Evolutionary conservation across 2,329 filamentous ascomycete genomes (phyloP).

Genomic region (Talaromyces sp.): DNA sequence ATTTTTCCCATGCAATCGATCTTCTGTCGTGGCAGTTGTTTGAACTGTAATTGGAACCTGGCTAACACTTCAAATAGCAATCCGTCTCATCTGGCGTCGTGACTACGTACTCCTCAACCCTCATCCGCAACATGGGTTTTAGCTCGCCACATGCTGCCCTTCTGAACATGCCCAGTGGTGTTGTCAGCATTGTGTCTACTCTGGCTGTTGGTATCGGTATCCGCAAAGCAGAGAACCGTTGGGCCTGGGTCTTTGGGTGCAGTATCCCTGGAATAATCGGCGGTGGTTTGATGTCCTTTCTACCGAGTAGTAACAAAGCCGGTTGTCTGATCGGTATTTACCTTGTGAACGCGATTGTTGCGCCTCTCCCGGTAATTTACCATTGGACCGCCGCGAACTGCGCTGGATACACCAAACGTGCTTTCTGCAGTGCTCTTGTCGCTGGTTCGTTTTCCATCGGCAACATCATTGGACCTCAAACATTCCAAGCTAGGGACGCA

Average conservation of each 20-base stretch:
- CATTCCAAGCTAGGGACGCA: conserved; percentile 43
- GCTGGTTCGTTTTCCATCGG: conserved; percentile 45
- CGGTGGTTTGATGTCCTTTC: conserved; percentile 38
- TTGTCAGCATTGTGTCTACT: conserved; percentile 41
- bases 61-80: conserved; percentile 29
- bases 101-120: conserved; percentile 45
- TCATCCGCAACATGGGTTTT: conserved; percentile 43
- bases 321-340: conserved; percentile 47
- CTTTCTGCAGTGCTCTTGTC: conserved; percentile 46
- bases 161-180: conserved; percentile 44
- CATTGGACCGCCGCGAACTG: conserved; percentile 49
- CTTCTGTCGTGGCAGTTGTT: neutral
- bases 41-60: neutral
- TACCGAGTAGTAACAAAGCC: conserved; percentile 38
- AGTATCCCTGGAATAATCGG: conserved; percentile 49
- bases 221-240: conserved; percentile 39
- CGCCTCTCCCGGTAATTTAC: conserved; percentile 45
- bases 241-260: conserved; percentile 42
- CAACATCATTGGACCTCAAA: conserved; percentile 49
- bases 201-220: conserved; percentile 42
- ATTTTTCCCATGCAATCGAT: neutral
- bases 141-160: conserved; percentile 43
- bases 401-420: conserved; percentile 51
- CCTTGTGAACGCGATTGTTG: conserved; percentile 45
- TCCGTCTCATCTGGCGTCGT: conserved; percentile 46